Conservation (phyloP, 768 basidiomycete species). For the Pulveroboletus sp. region DNA sequence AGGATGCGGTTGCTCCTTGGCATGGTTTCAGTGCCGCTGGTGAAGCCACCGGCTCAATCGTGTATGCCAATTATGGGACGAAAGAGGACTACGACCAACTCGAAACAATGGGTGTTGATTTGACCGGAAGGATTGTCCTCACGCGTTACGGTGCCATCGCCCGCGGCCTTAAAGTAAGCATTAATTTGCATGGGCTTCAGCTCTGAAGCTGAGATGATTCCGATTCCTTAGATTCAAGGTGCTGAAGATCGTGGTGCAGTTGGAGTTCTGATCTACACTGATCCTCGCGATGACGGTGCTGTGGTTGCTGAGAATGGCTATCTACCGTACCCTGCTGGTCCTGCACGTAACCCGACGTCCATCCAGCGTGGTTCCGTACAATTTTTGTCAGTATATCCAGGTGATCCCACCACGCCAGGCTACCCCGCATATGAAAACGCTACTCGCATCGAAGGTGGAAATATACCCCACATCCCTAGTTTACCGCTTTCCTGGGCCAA, state of each 20-base stretch:
- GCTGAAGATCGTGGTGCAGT: constrained; percentile 81
- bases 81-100: constrained; percentile 70
- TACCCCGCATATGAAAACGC: constrained; percentile 81
- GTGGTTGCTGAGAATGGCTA: constrained; percentile 77
- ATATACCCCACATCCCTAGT: constrained; percentile 73
- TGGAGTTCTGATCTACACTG: constrained; percentile 78
- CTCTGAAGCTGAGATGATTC: constrained; percentile 8
- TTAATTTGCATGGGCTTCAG: constrained; percentile 1
- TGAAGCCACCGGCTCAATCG: constrained; percentile 60
- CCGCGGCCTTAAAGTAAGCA: constrained; percentile 76
- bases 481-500: constrained; percentile 86
- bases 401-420: constrained; percentile 84
- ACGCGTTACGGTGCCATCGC: constrained; percentile 72
- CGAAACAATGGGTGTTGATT: constrained; percentile 56
- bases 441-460: constrained; percentile 55
- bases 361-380: constrained; percentile 85
- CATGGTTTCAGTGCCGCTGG: constrained; percentile 82
- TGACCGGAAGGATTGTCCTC: constrained; percentile 76
- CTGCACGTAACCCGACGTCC: constrained; percentile 77
- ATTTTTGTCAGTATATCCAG: constrained; percentile 60
- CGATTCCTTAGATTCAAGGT: constrained; percentile 66
- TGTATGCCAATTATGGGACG: constrained; percentile 80
- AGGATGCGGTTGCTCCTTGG: constrained; percentile 71
- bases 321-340: constrained; percentile 68
- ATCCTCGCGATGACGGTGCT: constrained; percentile 80